phyloP scores from a whole-genome alignment of 2,329 filamentous ascomycete species.

The Cercospora brassicicola region DNA sequence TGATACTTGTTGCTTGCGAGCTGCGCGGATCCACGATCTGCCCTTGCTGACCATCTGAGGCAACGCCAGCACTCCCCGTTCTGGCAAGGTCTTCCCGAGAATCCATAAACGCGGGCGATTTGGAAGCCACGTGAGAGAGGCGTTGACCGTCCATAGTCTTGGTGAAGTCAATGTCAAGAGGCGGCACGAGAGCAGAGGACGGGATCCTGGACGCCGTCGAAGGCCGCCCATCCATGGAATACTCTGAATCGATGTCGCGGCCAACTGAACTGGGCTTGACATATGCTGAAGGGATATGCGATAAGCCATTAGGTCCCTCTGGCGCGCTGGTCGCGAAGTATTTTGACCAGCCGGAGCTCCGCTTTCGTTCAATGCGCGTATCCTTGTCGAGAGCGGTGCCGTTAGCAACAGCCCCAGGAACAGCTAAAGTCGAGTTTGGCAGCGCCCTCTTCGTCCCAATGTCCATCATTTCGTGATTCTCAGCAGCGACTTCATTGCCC shows the following conservation, averaged over 20 bases:
- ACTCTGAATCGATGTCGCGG: slow-evolving; percentile 53
- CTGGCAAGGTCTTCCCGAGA: slow-evolving; percentile 48
- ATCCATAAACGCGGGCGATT: slow-evolving; percentile 68
- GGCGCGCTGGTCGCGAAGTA: slow-evolving; percentile 42
- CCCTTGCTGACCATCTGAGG: slow-evolving; percentile 26
- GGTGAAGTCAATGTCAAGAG: slow-evolving; percentile 59
- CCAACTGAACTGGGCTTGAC: slow-evolving; percentile 43
- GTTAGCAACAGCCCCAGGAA: slow-evolving; percentile 23
- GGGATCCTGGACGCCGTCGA: slow-evolving; percentile 47
- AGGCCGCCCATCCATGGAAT: slow-evolving; percentile 40
- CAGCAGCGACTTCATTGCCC: slow-evolving; percentile 44
- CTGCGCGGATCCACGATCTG: slow-evolving; percentile 37
- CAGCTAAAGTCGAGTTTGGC: slow-evolving; percentile 21
- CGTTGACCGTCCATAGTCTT: slow-evolving; percentile 58
- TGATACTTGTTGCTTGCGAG: slow-evolving; percentile 29
- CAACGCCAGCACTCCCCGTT: slow-evolving; percentile 29
- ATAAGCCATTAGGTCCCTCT: slow-evolving; percentile 39
- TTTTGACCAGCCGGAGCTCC: slow-evolving; percentile 55
- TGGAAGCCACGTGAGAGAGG: slow-evolving; percentile 66
- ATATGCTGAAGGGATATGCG: slow-evolving; percentile 38
- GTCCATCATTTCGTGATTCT: slow-evolving; percentile 48
- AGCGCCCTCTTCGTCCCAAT: slow-evolving; percentile 44
- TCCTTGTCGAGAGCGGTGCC: slow-evolving; percentile 35
- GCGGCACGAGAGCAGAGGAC: slow-evolving; percentile 68
- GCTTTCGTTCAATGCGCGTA: slow-evolving; percentile 49